phyloP scores from a whole-genome alignment of 495 filamentous ascomycete genomes.

The Oidiodendron maius region DNA sequence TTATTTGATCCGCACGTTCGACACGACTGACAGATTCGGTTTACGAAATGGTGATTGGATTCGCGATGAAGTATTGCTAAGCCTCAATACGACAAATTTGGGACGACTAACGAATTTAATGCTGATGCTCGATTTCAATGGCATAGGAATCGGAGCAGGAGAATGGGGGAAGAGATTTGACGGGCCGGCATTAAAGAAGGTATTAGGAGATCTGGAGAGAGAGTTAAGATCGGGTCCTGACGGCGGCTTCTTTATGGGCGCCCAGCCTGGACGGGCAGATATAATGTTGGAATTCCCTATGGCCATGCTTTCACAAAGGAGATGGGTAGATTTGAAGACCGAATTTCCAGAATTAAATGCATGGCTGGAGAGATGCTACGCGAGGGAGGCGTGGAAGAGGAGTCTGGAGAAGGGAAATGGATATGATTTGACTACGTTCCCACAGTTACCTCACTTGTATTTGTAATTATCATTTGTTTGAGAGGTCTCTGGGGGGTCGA shows the following conservation, averaged over 20 bases:
- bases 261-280: constrained; percentile 19
- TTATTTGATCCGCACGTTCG: constrained; percentile 25
- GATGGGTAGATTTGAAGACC: constrained; percentile 11
- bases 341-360: constrained; percentile 22
- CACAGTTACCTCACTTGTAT: constrained; percentile 2
- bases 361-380: constrained; percentile 20
- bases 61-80: constrained; percentile 21
- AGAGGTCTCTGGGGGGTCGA: too few relatives aligned
- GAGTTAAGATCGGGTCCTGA: constrained; percentile 13
- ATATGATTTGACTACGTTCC: constrained; percentile 15
- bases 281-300: constrained; percentile 21
- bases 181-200: constrained; percentile 7
- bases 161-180: constrained; percentile 3
- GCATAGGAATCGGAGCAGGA: constrained; percentile 1
- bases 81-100: constrained; percentile 12
- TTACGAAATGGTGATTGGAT: constrained; percentile 17
- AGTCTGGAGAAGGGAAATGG: constrained; percentile 26
- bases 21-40: constrained; percentile 18
- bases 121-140: constrained; percentile 9
- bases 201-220: constrained; percentile 8
- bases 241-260: constrained; percentile 19
- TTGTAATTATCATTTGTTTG: neutral
- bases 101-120: constrained; percentile 8
- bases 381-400: constrained; percentile 21
- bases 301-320: constrained; percentile 16